Base-by-base conservation (phyloP, 2,329 filamentous ascomycete genomes). In the Aureobasidium melanogenum region DNA sequence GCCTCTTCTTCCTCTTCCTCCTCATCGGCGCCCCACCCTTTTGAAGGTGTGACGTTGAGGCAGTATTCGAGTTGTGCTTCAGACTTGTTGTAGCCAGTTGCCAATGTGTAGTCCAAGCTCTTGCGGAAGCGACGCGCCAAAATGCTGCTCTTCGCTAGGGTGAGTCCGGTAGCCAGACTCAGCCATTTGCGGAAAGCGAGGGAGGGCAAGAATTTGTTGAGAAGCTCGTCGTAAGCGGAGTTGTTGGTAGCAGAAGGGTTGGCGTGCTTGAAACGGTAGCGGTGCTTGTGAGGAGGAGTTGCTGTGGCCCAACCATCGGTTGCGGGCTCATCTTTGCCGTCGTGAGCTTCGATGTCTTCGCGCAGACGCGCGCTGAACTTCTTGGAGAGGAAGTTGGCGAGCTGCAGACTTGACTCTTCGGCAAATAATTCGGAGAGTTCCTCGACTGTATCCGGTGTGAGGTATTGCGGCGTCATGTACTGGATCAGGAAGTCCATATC, bases 221-320 rank as follows among this genome's bases (percentile, higher is more conserved):
- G 75, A 9, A 99, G 80, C 72, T 95, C 89, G 60, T 87, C 84
- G 63, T 95, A 81, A 0, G 89, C 82, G 79, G 66, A 75, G 24
- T 19, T 36, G 41, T 41, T 47, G 47, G 36, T 56, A 55, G 39
- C 62, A 59, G 28, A 55, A 30, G 7, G 62, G 28, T 57, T 28
- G 41, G 76, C 73, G 67, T 91, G 85, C 63, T 89, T 82, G 74
- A 94, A 99, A 2, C 96, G 79, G 73, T 88, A 99, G 15, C 92
- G 89, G 71, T 97, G 91, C 77, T 99, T 99, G 77, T 99, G 92
- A 0, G 94, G 94, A 41, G 94, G 94, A 34, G 84, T 83, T 7
- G 94, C 89, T 9, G 67, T 70, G 0, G 44, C 39, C 62, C 62
- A 65, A 17, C 28, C 30, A 76, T 76, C 48, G 87, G 46, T 50